These are phyloP conservation scores for Arctostaphylos glauca DNA, from an alignment of 148 eudicot species.

Conservation along the genomic window DNA sequence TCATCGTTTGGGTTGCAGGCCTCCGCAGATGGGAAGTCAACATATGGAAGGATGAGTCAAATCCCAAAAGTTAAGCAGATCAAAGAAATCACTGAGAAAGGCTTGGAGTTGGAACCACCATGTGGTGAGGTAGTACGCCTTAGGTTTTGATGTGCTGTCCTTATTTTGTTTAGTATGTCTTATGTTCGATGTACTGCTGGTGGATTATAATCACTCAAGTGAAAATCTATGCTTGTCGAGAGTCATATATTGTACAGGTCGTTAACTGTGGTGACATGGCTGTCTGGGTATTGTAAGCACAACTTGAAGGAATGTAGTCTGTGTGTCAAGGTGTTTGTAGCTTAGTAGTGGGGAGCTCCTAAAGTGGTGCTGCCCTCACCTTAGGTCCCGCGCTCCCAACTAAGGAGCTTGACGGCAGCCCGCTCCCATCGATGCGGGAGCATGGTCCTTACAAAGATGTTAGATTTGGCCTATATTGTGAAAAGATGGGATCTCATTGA, in stretches of 20 bases:
- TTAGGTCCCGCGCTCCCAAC: too few species aligned
- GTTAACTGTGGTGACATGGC: background rate
- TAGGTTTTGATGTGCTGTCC: background rate
- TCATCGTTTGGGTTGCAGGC: constrained; percentile 48
- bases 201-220: background rate
- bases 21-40: constrained; percentile 45
- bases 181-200: background rate
- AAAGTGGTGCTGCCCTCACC: too few species aligned
- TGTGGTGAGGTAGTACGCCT: constrained; percentile 46
- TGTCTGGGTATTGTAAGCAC: background rate
- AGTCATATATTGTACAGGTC: background rate
- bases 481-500: too few species aligned
- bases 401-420: too few species aligned
- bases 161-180: background rate
- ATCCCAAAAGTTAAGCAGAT: constrained; percentile 31
- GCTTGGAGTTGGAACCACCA: constrained; percentile 64
- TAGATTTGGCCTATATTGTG: too few species aligned
- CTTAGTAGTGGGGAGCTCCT: too few species aligned
- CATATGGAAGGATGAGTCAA: constrained; percentile 35
- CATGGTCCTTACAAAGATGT: too few species aligned
- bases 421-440: too few species aligned
- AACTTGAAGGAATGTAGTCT: background rate
- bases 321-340: background rate
- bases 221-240: background rate
- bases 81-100: constrained; percentile 48